Conservation (phyloP, 768 basidiomycete species). For the Agaricus blazei region DNA sequence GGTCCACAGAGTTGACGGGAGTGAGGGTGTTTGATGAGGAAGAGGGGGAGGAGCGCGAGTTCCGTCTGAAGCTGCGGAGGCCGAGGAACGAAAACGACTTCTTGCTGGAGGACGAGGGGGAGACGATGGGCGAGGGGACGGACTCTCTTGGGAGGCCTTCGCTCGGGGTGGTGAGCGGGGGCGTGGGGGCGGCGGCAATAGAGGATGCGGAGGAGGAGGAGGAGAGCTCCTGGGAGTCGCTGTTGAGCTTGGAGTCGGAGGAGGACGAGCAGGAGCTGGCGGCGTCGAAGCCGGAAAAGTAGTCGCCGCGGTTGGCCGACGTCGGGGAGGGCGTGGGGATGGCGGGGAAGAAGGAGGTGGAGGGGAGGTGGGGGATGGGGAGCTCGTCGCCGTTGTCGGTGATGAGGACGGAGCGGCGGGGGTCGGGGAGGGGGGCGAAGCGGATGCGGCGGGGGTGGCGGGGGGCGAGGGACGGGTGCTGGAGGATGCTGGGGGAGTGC, state of each 20-base stretch:
- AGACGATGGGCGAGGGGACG: conserved; percentile 5
- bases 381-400: conserved; percentile 37
- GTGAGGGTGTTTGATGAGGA: conserved; percentile 30
- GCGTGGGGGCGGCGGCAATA: conserved; percentile 14
- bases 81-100: not conserved
- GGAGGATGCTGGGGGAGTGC: conserved; percentile 10
- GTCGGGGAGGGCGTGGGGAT: conserved; percentile 14
- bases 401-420: conserved; percentile 45
- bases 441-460: conserved; percentile 43
- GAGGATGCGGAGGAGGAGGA: conserved; percentile 15
- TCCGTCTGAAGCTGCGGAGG: conserved; percentile 22
- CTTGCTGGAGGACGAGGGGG: conserved; percentile 3
- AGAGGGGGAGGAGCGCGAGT: conserved; percentile 21
- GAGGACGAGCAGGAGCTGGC: conserved; percentile 18
- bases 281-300: conserved; percentile 8
- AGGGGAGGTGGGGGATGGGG: conserved; percentile 22
- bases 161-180: conserved; percentile 18
- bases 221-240: conserved; percentile 20
- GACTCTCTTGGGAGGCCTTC: conserved; percentile 14
- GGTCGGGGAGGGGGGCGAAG: conserved; percentile 84
- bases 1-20: conserved; percentile 32
- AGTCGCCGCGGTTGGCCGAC: conserved; percentile 2
- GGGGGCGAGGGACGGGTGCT: conserved; percentile 2
- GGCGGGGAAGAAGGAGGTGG: conserved; percentile 20
- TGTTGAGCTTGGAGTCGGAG: conserved; percentile 21